These are phyloP conservation scores for Solanum appendiculatum DNA, from an alignment of 257 asterid genomes.

Conservation along the genomic window DNA sequence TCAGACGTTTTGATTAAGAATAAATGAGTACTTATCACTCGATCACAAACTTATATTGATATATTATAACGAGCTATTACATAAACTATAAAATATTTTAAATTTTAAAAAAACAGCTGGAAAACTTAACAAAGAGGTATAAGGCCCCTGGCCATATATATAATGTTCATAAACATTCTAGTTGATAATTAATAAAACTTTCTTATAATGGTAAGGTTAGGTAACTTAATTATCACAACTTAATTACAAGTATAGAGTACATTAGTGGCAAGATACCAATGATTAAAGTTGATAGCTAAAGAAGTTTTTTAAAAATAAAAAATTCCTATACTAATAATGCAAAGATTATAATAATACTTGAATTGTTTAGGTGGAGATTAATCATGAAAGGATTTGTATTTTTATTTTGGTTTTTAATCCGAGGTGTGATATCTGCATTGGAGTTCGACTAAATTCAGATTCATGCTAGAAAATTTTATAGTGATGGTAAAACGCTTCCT, in stretches of 20 bases:
- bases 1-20: background rate
- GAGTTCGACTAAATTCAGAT: background rate
- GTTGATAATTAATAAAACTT: background rate
- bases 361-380: background rate
- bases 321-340: background rate
- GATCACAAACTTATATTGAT: background rate
- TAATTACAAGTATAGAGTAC: background rate
- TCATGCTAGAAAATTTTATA: background rate
- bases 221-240: background rate
- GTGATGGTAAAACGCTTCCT: background rate
- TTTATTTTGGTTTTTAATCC: background rate
- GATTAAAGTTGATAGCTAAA: background rate
- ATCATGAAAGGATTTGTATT: background rate
- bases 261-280: background rate
- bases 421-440: background rate
- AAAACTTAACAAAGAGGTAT: background rate
- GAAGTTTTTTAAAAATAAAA: background rate
- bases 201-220: background rate
- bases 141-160: background rate
- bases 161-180: background rate
- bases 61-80: background rate
- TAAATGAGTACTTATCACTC: background rate
- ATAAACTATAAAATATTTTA: background rate
- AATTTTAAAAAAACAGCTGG: background rate
- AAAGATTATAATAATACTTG: background rate